Percentiles rank a stretch among this genome's conserved stretches.
phyloP scores from a whole-genome alignment of 2,329 filamentous ascomycete genomes.

The Verticillium zaregamsianum region DNA sequence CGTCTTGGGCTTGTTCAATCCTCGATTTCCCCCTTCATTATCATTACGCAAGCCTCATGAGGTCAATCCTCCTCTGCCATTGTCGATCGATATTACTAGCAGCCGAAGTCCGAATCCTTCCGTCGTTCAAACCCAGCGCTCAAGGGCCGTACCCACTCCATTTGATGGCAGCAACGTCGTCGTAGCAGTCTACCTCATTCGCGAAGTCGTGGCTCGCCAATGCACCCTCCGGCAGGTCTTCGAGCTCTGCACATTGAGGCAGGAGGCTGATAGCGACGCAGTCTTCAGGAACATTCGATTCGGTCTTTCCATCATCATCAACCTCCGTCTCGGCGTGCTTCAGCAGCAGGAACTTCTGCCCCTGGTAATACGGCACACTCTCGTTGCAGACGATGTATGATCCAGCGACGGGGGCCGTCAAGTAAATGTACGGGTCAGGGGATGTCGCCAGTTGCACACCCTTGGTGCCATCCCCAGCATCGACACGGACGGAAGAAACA shows the following conservation, averaged over 20 bases:
- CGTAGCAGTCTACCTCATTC: slow-evolving; percentile 33
- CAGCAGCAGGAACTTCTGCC: slow-evolving; percentile 30
- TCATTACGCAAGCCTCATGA: not conserved
- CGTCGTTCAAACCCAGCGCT: not conserved
- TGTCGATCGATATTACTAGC: not conserved
- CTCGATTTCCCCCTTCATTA: not conserved
- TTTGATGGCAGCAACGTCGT: slow-evolving; percentile 29
- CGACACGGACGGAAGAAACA: slow-evolving; percentile 21
- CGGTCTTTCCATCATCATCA: slow-evolving; percentile 10
- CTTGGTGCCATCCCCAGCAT: slow-evolving; percentile 29
- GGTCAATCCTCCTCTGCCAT: not conserved
- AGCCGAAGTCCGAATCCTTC: not conserved
- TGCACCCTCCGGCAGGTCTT: slow-evolving; percentile 28
- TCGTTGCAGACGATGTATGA: slow-evolving; percentile 40
- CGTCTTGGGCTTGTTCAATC: not conserved
- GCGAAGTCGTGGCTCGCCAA: slow-evolving; percentile 35
- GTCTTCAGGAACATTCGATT: slow-evolving; percentile 24
- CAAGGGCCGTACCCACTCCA: slow-evolving; percentile 26
- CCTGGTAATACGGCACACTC: slow-evolving; percentile 34
- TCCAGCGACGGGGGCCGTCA: slow-evolving; percentile 17
- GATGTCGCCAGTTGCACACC: slow-evolving; percentile 28
- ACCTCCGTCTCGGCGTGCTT: slow-evolving; percentile 26
- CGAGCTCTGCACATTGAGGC: slow-evolving; percentile 36
- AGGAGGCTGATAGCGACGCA: slow-evolving; percentile 39
- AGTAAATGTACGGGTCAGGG: slow-evolving; percentile 25